Conservation (phyloP, 1,284 basidiomycete species). For the Rhodotorula sp. region DNA sequence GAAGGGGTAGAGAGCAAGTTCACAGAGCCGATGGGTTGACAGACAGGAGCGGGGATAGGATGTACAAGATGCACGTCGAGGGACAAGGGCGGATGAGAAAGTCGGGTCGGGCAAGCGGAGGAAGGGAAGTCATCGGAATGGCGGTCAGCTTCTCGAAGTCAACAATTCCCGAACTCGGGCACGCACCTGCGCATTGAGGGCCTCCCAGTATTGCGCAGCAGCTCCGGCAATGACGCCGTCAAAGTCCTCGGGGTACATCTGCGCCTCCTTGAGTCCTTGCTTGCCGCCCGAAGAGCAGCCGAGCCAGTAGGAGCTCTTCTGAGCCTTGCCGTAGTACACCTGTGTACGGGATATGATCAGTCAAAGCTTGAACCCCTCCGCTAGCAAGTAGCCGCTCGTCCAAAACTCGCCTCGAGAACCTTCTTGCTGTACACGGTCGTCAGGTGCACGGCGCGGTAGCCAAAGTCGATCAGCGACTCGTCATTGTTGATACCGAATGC, state of each 20-base stretch:
- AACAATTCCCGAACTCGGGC: no score
- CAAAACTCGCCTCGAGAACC: slow-evolving; percentile 28
- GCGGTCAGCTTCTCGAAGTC: background rate
- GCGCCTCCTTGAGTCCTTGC: slow-evolving; percentile 10
- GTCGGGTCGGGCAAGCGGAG: no score
- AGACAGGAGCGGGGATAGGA: no score
- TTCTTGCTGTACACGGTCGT: slow-evolving; percentile 40
- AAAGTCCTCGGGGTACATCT: slow-evolving; percentile 37
- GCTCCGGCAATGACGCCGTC: slow-evolving; percentile 43
- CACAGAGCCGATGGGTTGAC: no score
- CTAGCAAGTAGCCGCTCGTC: no score
- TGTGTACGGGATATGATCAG: background rate
- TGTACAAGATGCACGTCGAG: no score
- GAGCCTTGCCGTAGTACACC: slow-evolving; percentile 33
- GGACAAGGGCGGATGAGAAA: no score
- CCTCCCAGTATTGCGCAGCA: slow-evolving; percentile 17
- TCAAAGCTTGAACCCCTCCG: rapidly evolving
- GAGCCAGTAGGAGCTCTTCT: slow-evolving; percentile 34
- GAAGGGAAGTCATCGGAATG: background rate
- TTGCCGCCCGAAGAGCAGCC: slow-evolving; percentile 34
- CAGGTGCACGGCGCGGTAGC: slow-evolving; percentile 41
- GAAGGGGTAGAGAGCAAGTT: background rate
- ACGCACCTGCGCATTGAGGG: no score
- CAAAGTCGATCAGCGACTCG: slow-evolving; percentile 42
- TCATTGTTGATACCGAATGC: slow-evolving; percentile 37